Percentiles rank a stretch among this genome's conserved stretches.
These are phyloP conservation scores for Lojkania enalia DNA, from an alignment of 2,329 filamentous ascomycete genomes.

Conservation along the genomic window DNA sequence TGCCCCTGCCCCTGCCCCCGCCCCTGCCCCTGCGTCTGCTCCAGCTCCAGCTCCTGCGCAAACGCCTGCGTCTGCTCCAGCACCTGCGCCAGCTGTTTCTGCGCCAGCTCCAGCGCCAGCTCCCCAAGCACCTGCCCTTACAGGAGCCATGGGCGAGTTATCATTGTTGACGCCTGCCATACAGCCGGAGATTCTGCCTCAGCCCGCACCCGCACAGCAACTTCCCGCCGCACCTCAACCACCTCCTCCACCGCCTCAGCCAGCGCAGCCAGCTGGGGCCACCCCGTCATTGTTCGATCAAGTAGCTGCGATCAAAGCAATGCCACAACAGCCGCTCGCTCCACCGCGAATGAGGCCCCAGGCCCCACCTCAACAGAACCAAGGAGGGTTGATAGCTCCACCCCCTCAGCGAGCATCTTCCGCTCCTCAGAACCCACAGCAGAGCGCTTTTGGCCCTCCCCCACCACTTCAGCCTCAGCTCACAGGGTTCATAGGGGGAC, in stretches of 20 bases:
- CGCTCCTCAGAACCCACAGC: slow-evolving; percentile 74
- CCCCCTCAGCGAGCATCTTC: slow-evolving; percentile 82
- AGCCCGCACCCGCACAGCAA: slow-evolving; percentile 49
- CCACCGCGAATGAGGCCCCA: slow-evolving; percentile 68
- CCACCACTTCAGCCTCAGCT: slow-evolving; percentile 80
- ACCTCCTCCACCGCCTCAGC: slow-evolving; percentile 36
- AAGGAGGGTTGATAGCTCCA: slow-evolving; percentile 69
- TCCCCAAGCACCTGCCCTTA: slow-evolving; percentile 47
- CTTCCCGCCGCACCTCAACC: slow-evolving; percentile 45
- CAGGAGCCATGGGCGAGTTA: slow-evolving; percentile 71
- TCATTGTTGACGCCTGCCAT: slow-evolving; percentile 62
- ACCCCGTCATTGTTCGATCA: slow-evolving; percentile 42
- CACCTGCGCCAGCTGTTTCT: slow-evolving; percentile 21
- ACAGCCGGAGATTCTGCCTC: slow-evolving; percentile 45
- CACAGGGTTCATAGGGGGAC: slow-evolving; percentile 64
- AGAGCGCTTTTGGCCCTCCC: slow-evolving; percentile 70
- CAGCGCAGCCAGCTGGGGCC: slow-evolving; percentile 51
- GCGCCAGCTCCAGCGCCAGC: slow-evolving; percentile 21
- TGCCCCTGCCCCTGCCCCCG: slow-evolving; percentile 44
- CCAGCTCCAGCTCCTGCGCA: slow-evolving; percentile 5
- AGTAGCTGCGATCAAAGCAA: slow-evolving; percentile 43
- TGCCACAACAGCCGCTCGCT: slow-evolving; percentile 44
- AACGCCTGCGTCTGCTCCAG: slow-evolving; percentile 29
- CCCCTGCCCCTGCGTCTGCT: slow-evolving; percentile 51
- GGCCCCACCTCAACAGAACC: slow-evolving; percentile 65